Evolutionary conservation across 139 green algal species (phyloP).

Genomic region (Closterium sp.): DNA sequence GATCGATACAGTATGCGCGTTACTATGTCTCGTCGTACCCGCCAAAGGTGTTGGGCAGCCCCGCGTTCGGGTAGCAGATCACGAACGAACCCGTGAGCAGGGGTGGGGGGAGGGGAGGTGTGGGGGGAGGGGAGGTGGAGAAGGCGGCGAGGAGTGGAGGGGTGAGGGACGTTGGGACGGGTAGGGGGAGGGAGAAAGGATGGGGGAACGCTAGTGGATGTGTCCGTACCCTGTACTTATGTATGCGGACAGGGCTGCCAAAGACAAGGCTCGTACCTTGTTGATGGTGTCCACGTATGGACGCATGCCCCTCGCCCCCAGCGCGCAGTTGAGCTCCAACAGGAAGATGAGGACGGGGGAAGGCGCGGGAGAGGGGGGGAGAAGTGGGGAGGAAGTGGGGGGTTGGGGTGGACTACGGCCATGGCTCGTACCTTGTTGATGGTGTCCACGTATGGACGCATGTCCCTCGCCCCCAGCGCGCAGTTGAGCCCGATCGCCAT

Average conservation of each 20-base stretch:
- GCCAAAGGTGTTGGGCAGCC: constrained; percentile 38
- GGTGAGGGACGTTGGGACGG: not conserved
- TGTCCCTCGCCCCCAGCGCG: constrained; percentile 90
- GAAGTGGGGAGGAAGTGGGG: too few relatives aligned
- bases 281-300: constrained; percentile 82
- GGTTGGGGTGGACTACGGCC: too few relatives aligned
- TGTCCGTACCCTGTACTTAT: too few relatives aligned
- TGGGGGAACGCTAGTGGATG: not conserved
- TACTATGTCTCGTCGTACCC: not conserved
- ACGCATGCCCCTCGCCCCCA: constrained; percentile 93
- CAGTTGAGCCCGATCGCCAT: constrained; percentile 96
- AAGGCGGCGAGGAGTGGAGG: not conserved
- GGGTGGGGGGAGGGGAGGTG: too few relatives aligned
- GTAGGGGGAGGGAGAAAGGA: not conserved
- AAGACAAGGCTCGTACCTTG: not conserved
- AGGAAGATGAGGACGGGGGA: too few relatives aligned
- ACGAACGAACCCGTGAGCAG: constrained; percentile 84
- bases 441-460: constrained; percentile 93
- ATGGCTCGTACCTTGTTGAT: constrained; percentile 58
- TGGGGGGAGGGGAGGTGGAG: not conserved
- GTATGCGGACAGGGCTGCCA: too few relatives aligned
- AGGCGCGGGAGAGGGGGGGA: too few relatives aligned
- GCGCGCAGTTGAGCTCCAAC: constrained; percentile 96
- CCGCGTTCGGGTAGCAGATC: constrained; percentile 97
- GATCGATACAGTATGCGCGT: too few relatives aligned